Base-by-base conservation (phyloP, 768 basidiomycete species). In the Lentinula sp. region DNA sequence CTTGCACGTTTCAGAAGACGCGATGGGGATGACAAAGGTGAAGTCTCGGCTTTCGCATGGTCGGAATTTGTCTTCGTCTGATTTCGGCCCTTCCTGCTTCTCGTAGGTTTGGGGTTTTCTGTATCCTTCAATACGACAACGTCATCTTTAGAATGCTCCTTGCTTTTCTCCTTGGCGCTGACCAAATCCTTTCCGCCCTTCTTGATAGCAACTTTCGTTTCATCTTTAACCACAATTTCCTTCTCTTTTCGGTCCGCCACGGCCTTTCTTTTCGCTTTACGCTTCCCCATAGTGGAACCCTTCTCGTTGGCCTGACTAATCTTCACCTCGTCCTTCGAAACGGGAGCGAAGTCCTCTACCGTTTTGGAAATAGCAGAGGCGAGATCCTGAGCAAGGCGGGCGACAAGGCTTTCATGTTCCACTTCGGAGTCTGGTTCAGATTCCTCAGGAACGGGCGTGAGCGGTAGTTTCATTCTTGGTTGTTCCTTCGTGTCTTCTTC, bases 361-460 rank as follows among this genome's bases (percentile, higher is more conserved):
- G 40, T 31, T 23, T 16, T 42, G 40, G 55, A 56, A 15, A 56
- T 56, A 31, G 40, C 55, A 56, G 35, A 64, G 18, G 23, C 39
- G 60, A 80, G 80, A 78, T 71, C 80, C 58, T 68, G 77, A 37
- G 69, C 72, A 61, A 61, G 80, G 50, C 70, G 75, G 53, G 74
- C 73, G 8, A 52, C 73, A 58, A 65, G 15, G 28, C 9, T 23
- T 42, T 43, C 55, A 15, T 16, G 37, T 16, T 42, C 55, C 4
- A 18, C 37, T 23, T 40, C 55, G 16, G 53, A 23, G 23, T 59
- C 57, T 32, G 57, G 54, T 71, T 62, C 71, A 72, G 28, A 60
- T 67, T 51, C 61, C 74, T 11, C 63, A 67, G 31, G 48, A 65
- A 62, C 71, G 70, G 71, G 66, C 68, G 4, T 69, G 73, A 28